Evolutionary conservation across 805 yeast genomes (phyloP).

Genomic region (Nadsonia fulvescens): DNA sequence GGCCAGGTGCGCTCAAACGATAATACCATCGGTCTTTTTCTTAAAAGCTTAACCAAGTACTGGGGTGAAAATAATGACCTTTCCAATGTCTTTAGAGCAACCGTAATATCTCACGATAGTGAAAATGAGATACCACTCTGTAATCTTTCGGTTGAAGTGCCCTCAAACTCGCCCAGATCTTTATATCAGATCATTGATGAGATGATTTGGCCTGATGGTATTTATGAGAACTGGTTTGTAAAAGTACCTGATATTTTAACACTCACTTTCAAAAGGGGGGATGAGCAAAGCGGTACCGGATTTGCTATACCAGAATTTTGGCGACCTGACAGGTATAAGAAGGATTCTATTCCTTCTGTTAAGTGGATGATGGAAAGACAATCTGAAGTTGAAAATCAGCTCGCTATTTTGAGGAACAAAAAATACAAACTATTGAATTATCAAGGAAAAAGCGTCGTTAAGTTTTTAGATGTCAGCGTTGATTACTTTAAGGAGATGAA

Average conservation of each 20-base stretch:
- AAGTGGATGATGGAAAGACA: too few species aligned
- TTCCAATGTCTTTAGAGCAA: conserved; percentile 5
- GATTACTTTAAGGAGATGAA: too few species aligned
- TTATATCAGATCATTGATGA: conserved; percentile 11
- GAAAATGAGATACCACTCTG: conserved; percentile 5
- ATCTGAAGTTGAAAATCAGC: too few species aligned
- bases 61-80: conserved; percentile 9
- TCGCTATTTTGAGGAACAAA: too few species aligned
- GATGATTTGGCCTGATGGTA: conserved; percentile 10
- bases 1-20: conserved; percentile 7
- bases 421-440: too few species aligned
- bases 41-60: conserved; percentile 6
- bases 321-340: conserved; percentile 12
- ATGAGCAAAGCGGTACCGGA: conserved; percentile 12
- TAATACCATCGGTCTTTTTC: conserved; percentile 8
- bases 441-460: too few species aligned
- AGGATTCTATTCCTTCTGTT: conserved; percentile 5
- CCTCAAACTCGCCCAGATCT: conserved; percentile 6
- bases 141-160: conserved; percentile 1
- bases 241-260: conserved; percentile 10
- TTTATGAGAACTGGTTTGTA: conserved; percentile 6
- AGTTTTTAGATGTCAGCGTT: too few species aligned
- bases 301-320: conserved; percentile 8
- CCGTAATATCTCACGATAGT: conserved; percentile 6
- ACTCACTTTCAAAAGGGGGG: conserved; percentile 13